Evolutionary conservation across 306 rosid species (phyloP), one percentile per base, ranked within the genome.

Genomic region (Pachyrhizus erosus): DNA sequence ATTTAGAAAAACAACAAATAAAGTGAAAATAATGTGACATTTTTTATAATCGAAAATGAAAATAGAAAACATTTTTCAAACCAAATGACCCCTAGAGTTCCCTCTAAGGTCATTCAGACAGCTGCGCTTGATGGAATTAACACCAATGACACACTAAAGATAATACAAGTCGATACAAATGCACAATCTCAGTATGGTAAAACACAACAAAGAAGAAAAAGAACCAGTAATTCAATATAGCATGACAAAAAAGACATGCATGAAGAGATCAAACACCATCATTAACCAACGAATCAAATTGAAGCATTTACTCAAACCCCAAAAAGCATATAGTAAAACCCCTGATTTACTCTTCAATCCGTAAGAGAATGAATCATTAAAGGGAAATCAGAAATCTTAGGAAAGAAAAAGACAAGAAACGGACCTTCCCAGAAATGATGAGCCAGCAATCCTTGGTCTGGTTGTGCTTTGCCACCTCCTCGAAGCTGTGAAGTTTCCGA

Each of bases 401-500:
- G 65, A 71, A 78, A 83, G 84, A 86, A 31, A 83, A 82, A 85
- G n/a, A 26, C 1, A 34, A 26, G 43, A 80, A 88, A 76, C 87
- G 54, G 64, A 95, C 99, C 99, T 95, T 93, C 51, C 98, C 98
- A 34, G 91, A 81, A 48, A 95, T 86, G 55, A 95, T 34, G 60
- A 95, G 90, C 98, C 99, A 95, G 76, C 99, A 95, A 90, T 95
- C 99, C 87, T 91, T 87, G 76, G 89, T 88, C 76, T 88, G 70
- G 84, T 87, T 90, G 87, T 95, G 99, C 88, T 88, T 88, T 40
- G 82, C 83, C 43, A 93, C 97, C 23, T 91, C 97, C 10, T 89
- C 95, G 66, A 91, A 93, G 15, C 15, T 1, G 85, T 90, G 92
- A 80, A 85, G 12, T 85, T 90, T 95, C 20, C 82, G 89, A 90